Base-by-base conservation (phyloP, 352 stramenopile genomes). In the Globisporangium nodosum region DNA sequence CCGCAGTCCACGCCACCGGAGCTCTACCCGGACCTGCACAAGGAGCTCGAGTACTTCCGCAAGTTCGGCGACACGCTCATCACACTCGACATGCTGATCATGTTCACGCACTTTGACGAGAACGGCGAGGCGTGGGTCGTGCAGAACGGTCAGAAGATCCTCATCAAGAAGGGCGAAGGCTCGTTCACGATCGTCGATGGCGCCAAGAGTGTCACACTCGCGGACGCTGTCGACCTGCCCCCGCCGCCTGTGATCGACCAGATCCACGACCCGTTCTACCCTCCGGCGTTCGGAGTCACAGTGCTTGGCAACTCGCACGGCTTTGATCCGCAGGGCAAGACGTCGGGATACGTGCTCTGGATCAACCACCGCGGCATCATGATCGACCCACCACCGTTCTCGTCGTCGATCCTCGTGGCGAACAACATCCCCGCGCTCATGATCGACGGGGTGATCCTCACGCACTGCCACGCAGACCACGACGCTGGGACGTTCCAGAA, bases 401-500 rank as follows among this genome's bases (percentile, higher is more conserved):
- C 88, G 40, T 92, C 81, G 21, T 88, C 81, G 16, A 90, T 96
- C 45, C 61, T 96, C 39, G 72, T 87, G 33, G 81, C 83, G 24
- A 94, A 91, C 68, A 93, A 91, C 56, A 96, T 96, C 50, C 80
- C 85, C 5, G 90, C 91, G 30, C 70, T 94, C 48, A 96, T 96
- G 65, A 98, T 98, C 65, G 93, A 98, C 59, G 95, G 91, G 30
- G 96, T 98, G 15, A 98, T 98, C 63, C 69, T 98, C 30, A 98
- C 95, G 16, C 95, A 98, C 68, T 98, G 94, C 62, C 95, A 98
- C 65, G 93, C 95, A 18, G 95, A 98, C 70, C 95, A 98, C 65
- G 95, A 98, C 69, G 95, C 95, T 43, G 95, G 95, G 31, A 97
- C 95, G 31, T 98, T 98, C 65, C 95, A 98, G 63, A 98, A 98